These are phyloP conservation scores for Monascus ruber DNA, from an alignment of 2,329 filamentous ascomycete genomes.

Conservation along the genomic window DNA sequence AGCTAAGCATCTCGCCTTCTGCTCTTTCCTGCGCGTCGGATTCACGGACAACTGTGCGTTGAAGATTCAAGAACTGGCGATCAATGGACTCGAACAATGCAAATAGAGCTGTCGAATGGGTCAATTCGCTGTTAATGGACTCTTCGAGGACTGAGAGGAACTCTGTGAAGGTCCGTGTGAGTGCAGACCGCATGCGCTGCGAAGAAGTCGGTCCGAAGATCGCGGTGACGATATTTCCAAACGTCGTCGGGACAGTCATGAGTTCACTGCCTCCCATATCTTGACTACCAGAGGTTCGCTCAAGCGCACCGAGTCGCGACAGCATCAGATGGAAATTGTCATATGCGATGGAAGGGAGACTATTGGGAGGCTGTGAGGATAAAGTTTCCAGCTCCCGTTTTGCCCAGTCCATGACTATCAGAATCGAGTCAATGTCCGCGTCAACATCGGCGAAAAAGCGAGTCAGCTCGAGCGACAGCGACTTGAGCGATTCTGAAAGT, in stretches of 20 bases:
- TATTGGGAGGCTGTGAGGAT: constrained; percentile 48
- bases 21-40: constrained; percentile 67
- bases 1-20: constrained; percentile 70
- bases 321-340: constrained; percentile 75
- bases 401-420: constrained; percentile 95
- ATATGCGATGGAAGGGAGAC: constrained; percentile 58
- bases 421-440: constrained; percentile 81
- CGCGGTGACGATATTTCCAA: constrained; percentile 58
- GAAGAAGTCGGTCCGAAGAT: constrained; percentile 71
- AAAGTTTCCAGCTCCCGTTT: constrained; percentile 69
- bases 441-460: constrained; percentile 91
- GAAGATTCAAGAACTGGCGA: constrained; percentile 77
- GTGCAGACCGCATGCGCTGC: constrained; percentile 66
- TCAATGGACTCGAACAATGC: constrained; percentile 87
- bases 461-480: constrained; percentile 72
- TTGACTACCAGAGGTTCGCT: constrained; percentile 21
- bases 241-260: constrained; percentile 45
- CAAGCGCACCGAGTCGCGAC: constrained; percentile 39
- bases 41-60: constrained; percentile 74
- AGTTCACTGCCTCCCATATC: constrained; percentile 10
- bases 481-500: constrained; percentile 74
- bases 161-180: constrained; percentile 80
- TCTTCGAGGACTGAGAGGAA: constrained; percentile 82
- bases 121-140: constrained; percentile 72
- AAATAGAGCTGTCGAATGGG: constrained; percentile 69